Evolutionary conservation across 208 protist species (phyloP), one percentile per base, ranked within the genome.

Genomic region (Endotrypanum monterogeii): DNA sequence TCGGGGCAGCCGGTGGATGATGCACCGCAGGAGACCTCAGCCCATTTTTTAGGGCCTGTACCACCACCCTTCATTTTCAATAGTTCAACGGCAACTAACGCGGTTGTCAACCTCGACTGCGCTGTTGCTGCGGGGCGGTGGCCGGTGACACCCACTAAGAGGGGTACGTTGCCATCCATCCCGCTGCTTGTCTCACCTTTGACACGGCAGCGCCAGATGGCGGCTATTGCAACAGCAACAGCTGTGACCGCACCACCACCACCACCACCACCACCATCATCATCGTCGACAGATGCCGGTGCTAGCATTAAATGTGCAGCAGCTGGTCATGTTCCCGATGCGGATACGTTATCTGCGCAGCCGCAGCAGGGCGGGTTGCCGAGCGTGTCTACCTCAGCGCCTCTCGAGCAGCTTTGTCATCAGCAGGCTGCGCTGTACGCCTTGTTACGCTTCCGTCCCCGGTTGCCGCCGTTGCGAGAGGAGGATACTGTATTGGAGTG

Each of bases 401-500:
- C 20, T 48, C 62, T 58, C 23, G 76, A 28, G 61, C 76, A 72
- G 56, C 70, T 72, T 28, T 55, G 39, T 23, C 35, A 62, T 3
- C 76, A 76, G 71, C 76, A 76, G n/a, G 65, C 57, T 2, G 76
- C 61, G 25, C 25, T 80, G n/a, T 61, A 61, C n/a, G 54, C 61
- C 9, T 50, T 80, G 23, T 70, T 80, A n/a, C 39, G 25, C 50
- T 80, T 80, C 50, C 76, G 56, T 18, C 76, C 76, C 0, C 56
- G 65, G 2, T 54, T 83, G 25, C 79, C 79, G 11, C 54, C 79
- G 0, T 44, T 95, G 32, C 79, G 77, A 41, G 87, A 92, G 68
- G 84, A 84, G 70, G 92, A 96, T 72, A 87, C 71, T 25, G 79
- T 96, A 52, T 46, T 93, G 55, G 89, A 96, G 83, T 96, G 92